phyloP scores from a whole-genome alignment of 2,329 filamentous ascomycete genomes.

The Aureobasidium subglaciale region DNA sequence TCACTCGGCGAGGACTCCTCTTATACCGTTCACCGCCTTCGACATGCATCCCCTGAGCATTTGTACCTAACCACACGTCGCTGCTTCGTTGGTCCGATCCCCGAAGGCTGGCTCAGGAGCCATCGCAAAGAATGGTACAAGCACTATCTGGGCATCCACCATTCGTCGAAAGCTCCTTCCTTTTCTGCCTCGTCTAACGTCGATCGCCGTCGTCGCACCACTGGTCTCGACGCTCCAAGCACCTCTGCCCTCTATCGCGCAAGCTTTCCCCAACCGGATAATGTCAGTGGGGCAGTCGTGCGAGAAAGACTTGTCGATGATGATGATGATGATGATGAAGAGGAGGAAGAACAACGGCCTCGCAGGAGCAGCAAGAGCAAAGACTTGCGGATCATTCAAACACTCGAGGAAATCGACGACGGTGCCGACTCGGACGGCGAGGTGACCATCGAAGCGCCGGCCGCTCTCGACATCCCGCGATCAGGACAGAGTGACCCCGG shows the following conservation, averaged over 20 bases:
- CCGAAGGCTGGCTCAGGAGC: constrained; percentile 57
- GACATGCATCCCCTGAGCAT: constrained; percentile 56
- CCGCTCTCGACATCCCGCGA: constrained; percentile 28
- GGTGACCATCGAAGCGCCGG: constrained; percentile 22
- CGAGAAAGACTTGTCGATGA: constrained; percentile 14
- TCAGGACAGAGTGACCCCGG: constrained; percentile 8
- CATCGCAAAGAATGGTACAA: constrained; percentile 59
- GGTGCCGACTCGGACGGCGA: constrained; percentile 19
- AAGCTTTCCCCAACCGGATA: constrained; percentile 38
- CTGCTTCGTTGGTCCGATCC: constrained; percentile 60
- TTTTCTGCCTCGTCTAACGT: constrained; percentile 45
- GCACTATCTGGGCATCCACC: constrained; percentile 39
- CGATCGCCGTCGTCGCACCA: constrained; percentile 32
- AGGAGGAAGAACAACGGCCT: constrained; percentile 17
- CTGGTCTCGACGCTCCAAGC: constrained; percentile 35
- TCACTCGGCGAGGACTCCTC: constrained; percentile 15
- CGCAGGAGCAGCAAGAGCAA: not conserved
- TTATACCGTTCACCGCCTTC: constrained; percentile 18
- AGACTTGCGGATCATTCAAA: not conserved
- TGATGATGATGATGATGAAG: constrained; percentile 25
- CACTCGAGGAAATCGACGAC: constrained; percentile 14
- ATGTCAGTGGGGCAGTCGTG: constrained; percentile 17
- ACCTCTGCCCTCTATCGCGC: constrained; percentile 31
- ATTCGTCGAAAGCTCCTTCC: constrained; percentile 39
- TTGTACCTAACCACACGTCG: constrained; percentile 55